phyloP scores from a whole-genome alignment of 73 alveolate genomes.

The Paramecium octaurelia region DNA sequence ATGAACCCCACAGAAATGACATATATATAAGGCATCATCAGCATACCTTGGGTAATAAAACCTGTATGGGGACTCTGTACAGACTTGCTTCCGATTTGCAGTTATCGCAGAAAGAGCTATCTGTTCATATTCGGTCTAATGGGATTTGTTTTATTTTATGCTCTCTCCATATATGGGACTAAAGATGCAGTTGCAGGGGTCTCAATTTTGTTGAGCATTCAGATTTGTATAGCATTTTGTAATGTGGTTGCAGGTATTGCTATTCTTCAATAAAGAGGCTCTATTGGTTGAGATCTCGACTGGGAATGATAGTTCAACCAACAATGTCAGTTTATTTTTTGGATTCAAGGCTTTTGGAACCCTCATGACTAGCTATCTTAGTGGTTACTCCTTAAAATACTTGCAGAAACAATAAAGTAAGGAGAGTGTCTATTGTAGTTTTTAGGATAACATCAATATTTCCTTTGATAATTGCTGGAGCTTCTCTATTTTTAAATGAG shows the following conservation, averaged over 20 bases:
- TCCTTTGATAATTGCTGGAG: constrained; percentile 45
- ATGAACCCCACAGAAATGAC: constrained; percentile 70
- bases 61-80: constrained; percentile 94
- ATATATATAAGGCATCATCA: constrained; percentile 23
- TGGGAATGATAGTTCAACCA: constrained; percentile 50
- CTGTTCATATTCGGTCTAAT: constrained; percentile 74
- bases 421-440: neutral
- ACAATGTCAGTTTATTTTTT: constrained; percentile 56
- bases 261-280: neutral
- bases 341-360: constrained; percentile 57
- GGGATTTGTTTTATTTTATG: constrained; percentile 72
- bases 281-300: constrained; percentile 1
- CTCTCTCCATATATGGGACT: constrained; percentile 50
- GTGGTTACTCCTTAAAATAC: constrained; percentile 44
- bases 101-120: constrained; percentile 84
- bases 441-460: constrained; percentile 50
- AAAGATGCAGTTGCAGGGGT: neutral
- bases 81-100: constrained; percentile 87
- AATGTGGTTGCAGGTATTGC: constrained; percentile 43
- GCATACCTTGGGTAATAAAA: constrained; percentile 86
- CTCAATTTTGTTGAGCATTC: neutral
- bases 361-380: constrained; percentile 34
- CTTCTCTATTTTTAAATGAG: constrained; percentile 48
- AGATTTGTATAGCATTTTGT: constrained; percentile 41
- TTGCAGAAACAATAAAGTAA: constrained; percentile 21